Base-by-base conservation (phyloP, 306 rosid genomes). In the Prunus campanulata region DNA sequence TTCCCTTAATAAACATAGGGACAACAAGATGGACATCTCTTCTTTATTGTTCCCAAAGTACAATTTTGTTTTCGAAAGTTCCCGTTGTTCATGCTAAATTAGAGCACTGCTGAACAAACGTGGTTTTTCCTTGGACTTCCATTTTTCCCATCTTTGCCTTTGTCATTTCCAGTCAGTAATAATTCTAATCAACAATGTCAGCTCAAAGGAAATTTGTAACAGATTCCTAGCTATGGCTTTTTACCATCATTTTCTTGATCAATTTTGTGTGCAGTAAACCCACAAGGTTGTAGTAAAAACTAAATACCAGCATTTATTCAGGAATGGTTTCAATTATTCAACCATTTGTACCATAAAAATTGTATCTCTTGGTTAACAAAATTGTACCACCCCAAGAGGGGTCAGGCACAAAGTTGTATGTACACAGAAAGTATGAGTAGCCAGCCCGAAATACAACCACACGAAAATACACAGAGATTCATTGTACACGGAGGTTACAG, bases 401-500 rank as follows among this genome's bases (percentile, higher is more conserved):
- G 42, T 47, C 39, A 46, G 9, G 35, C 57, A 24, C 3, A 2
- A 16, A 30, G 20, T 42, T 35, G 59, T n/a, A 19, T 47, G 49
- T 51, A 42, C 57, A 55, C 3, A 35, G 29, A 15, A 0, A 0
- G 11, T 9, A 15, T 6, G n/a, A 25, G 27, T 42, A 35, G 42
- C 42, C 42, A 47, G 49, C 75, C 27, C 7, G 12, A 10, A 67
- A 42, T 46, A 20, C 56, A 77, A 46, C 11, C 35, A 1, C 19
- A 57, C 52, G 11, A 19, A 35, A 9, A 50, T 51, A 25, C 3
- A 29, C 49, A 68, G 16, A 20, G 42, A 48, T 57, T 24, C 30
- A 12, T 15, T 66, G 6, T 29, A 71, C 49, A 76, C 4, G 18
- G 10, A 49, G 74, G 71, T 77, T 68, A 77, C 50, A 29, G 75